Percentiles rank a stretch among this genome's conserved stretches.
Conservation (phyloP, 805 yeast genomes). For the Huiozyma sinensis region DNA sequence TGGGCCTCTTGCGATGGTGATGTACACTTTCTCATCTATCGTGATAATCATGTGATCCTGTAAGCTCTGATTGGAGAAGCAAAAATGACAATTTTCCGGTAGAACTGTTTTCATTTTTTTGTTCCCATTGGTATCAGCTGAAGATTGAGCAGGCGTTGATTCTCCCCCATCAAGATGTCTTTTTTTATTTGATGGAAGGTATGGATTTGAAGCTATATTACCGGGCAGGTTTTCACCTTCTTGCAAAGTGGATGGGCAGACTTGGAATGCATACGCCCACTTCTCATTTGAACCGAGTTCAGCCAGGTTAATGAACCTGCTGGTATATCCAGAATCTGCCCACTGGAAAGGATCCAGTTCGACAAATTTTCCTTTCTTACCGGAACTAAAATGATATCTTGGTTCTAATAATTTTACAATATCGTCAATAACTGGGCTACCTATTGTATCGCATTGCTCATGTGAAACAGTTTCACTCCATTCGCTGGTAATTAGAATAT, state of each 20-base stretch:
- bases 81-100: slow-evolving; percentile 67
- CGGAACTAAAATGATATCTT: slow-evolving; percentile 49
- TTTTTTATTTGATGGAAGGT: slow-evolving; percentile 1
- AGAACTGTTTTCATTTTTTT: slow-evolving; percentile 31
- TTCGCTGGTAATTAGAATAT: slow-evolving; percentile 45
- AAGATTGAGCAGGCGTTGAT: slow-evolving; percentile 1
- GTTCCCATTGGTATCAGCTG: not conserved
- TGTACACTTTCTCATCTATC: slow-evolving; percentile 53
- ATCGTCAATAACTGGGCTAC: slow-evolving; percentile 37
- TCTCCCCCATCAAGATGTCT: not conserved
- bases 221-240: slow-evolving; percentile 13
- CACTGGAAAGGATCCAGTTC: slow-evolving; percentile 53
- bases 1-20: slow-evolving; percentile 84
- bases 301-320: slow-evolving; percentile 59
- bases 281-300: slow-evolving; percentile 42
- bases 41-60: slow-evolving; percentile 75
- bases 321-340: slow-evolving; percentile 33
- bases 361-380: slow-evolving; percentile 34
- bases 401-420: slow-evolving; percentile 41
- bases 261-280: slow-evolving; percentile 71
- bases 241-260: slow-evolving; percentile 23
- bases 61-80: slow-evolving; percentile 67
- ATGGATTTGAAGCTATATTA: slow-evolving; percentile 11
- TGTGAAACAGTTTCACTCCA: slow-evolving; percentile 50
- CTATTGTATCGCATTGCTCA: slow-evolving; percentile 36